Conservation (phyloP, 306 rosid genomes). For the Cucumis melo region DNA sequence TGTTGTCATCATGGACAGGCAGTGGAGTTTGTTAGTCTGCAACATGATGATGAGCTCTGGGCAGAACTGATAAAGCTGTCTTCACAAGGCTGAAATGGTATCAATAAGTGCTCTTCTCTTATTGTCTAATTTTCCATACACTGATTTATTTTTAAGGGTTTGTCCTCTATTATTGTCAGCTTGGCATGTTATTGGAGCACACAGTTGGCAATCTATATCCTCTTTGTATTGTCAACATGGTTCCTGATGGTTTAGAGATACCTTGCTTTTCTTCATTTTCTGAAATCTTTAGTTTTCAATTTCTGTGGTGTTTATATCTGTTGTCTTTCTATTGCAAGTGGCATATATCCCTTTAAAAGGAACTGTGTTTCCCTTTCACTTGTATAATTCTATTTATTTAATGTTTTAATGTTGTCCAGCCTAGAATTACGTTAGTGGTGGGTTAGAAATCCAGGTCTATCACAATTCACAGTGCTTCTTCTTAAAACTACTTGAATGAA, state of each 20-base stretch:
- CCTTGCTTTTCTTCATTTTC: constrained; percentile 48
- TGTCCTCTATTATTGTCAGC: constrained; percentile 52
- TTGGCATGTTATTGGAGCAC: constrained; percentile 87
- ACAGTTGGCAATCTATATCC: constrained; percentile 79
- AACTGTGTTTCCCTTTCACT: not conserved
- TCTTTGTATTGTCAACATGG: constrained; percentile 78
- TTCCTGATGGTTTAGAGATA: constrained; percentile 87
- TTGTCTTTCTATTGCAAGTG: not conserved
- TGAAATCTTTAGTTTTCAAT: not conserved
- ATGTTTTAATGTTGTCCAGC: not conserved
- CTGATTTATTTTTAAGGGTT: not conserved
- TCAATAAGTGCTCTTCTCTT: not conserved
- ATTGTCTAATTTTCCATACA: not conserved
- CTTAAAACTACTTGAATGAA: not conserved
- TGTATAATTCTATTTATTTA: not conserved
- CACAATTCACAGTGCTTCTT: not conserved
- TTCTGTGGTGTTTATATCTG: not conserved
- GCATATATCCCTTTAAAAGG: not conserved
- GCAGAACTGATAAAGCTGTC: constrained; percentile 47
- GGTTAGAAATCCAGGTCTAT: not conserved
- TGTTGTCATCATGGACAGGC: constrained; percentile 34
- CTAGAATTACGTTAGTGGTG: not conserved
- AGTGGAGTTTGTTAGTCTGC: constrained; percentile 55
- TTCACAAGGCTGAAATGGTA: constrained; percentile 59
- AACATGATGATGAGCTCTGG: constrained; percentile 57